Evolutionary conservation across 2,329 filamentous ascomycete genomes (phyloP).

Genomic region (Rhexocercosporidium sp.): DNA sequence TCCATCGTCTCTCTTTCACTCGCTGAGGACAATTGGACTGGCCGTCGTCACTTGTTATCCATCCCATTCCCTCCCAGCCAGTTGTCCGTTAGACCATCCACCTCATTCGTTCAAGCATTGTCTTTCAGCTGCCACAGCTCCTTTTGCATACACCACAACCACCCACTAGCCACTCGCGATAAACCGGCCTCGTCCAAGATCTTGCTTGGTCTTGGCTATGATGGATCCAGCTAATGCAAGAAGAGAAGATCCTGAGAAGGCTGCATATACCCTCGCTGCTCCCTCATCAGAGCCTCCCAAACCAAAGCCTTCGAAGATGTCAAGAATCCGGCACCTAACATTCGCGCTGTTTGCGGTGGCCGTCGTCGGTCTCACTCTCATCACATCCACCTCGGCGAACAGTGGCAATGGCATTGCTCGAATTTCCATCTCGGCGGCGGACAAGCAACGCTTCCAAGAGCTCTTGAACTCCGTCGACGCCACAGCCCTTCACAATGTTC

Average conservation of each 20-base stretch:
- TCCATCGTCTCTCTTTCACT: background rate
- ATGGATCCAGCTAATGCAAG: slow-evolving; percentile 13
- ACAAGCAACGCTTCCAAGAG: slow-evolving; percentile 53
- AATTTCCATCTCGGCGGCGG: slow-evolving; percentile 20
- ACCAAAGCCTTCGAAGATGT: slow-evolving; percentile 6
- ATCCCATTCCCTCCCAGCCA: background rate
- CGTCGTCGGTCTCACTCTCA: background rate
- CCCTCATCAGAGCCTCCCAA: background rate
- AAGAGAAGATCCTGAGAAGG: slow-evolving; percentile 12
- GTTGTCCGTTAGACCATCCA: background rate
- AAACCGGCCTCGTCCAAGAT: background rate
- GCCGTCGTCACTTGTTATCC: background rate
- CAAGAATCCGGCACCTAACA: background rate
- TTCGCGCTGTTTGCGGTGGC: background rate
- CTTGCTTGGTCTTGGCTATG: background rate
- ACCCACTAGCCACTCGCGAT: background rate
- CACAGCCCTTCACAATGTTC: slow-evolving; percentile 66
- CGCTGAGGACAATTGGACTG: background rate
- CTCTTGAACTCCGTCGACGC: slow-evolving; percentile 61
- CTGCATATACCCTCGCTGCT: slow-evolving; percentile 6
- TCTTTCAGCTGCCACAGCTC: background rate
- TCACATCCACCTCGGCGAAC: background rate
- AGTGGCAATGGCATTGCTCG: background rate
- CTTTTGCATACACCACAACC: slow-evolving; percentile 1
- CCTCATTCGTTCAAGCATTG: background rate